Evolutionary conservation across 176 grass and related monocot species (phyloP), one percentile per base, ranked within the genome.

Genomic region (Bolboschoenus planiculmis): DNA sequence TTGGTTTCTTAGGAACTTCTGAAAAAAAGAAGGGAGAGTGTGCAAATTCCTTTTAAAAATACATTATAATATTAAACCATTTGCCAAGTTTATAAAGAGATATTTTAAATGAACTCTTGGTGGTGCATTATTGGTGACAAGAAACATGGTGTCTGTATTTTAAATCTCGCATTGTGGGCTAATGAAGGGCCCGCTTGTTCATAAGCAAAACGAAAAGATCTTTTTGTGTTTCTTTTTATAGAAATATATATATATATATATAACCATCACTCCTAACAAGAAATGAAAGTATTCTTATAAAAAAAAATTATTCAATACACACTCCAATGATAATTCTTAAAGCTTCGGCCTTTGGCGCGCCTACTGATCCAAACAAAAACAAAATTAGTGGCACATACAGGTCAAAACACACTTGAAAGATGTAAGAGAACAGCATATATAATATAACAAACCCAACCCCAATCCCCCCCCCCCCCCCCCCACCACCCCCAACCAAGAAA

Each of bases 181-280:
- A 43, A 81, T 31, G 35, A 81, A 65, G 59, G 56, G 57, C 79
- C 24, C 59, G 48, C 60, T 81, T 75, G 43, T 75, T 48, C 23
- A 50, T 50, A 8, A 75, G 13, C 71, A 76, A 76, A 76, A 5
- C 13, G 7, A 76, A 76, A 33, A 16, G 24, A 51, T 8, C 46
- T 74, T 74, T n/a, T 48, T 51, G 13, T 76, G 24, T 76, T 42
- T 70, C 37, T 76, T 51, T 76, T 51, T 20, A 31, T 50, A 51
- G 4, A 76, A 30, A 76, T 0, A 27, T 75, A 4, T 48, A 1
- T 75, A 74, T 74, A 20, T 36, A 48, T 30, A 53, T 53, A 53
- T 18, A n/a, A n/a, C 15, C 1, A 18, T 75, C 42, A 8, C 71
- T 74, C 23, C 48, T 50, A 24, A 30, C 35, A 68, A n/a, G 16